Percentiles rank a stretch among this genome's conserved stretches.
phyloP scores from a whole-genome alignment of 2,329 filamentous ascomycete genomes.

The Didymella exigua region DNA sequence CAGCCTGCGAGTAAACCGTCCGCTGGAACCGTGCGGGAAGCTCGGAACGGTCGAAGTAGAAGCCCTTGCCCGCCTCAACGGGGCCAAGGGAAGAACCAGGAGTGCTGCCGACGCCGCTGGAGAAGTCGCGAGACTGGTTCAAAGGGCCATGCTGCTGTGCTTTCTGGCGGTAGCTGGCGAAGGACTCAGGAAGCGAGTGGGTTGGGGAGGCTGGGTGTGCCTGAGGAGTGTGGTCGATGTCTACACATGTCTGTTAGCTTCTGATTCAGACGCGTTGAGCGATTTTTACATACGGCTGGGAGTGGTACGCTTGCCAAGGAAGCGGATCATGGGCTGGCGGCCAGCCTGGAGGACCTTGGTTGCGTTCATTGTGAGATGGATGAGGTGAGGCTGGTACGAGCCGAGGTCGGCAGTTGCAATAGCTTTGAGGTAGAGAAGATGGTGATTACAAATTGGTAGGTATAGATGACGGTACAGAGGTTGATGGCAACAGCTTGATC shows the following conservation, averaged over 20 bases:
- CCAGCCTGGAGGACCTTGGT: slow-evolving; percentile 54
- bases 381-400: slow-evolving; percentile 13
- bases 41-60: slow-evolving; percentile 88
- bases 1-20: slow-evolving; percentile 72
- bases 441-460: slow-evolving; percentile 3
- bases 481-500: slow-evolving; percentile 4
- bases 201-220: slow-evolving; percentile 75
- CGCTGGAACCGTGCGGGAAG: slow-evolving; percentile 84
- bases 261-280: background rate
- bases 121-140: slow-evolving; percentile 38
- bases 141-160: slow-evolving; percentile 80
- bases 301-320: slow-evolving; percentile 56
- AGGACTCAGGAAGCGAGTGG: slow-evolving; percentile 68
- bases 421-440: background rate
- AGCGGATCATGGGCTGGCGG: slow-evolving; percentile 59
- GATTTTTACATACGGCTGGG: slow-evolving; percentile 49
- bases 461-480: background rate
- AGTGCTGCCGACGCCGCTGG: slow-evolving; percentile 60
- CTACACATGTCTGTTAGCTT: slow-evolving; percentile 51
- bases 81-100: slow-evolving; percentile 75
- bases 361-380: slow-evolving; percentile 49
- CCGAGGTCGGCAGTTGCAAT: slow-evolving; percentile 8
- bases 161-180: slow-evolving; percentile 78
- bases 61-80: slow-evolving; percentile 71
- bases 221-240: slow-evolving; percentile 74